Base-by-base conservation (phyloP, 192 early-diverging fungal species). In the Dissophora ornata region DNA sequence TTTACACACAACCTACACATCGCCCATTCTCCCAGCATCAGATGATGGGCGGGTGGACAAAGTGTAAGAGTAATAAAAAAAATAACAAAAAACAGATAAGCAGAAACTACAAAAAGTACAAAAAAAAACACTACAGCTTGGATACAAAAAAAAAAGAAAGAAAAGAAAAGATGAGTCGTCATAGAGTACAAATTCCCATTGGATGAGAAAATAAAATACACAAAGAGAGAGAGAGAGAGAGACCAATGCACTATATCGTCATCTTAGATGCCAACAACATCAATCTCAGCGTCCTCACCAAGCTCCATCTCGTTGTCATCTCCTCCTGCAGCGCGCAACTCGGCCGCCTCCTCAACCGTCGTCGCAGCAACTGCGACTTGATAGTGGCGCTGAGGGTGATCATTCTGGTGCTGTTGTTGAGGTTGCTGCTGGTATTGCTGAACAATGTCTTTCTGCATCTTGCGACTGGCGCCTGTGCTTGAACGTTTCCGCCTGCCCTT, bases 201-300 rank as follows among this genome's bases (percentile, higher is more conserved):
- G 38, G 24, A 41, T 10, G 38, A 34, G 34, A 25, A 38, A 38
- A 13, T 38, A 38, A 38, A 49, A 32, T 44, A 29, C 32, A 64
- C 11, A 18, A 34, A 33, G 29, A 47, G n/a, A 55, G 38, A 45
- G 34, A 26, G 51, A 60, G n/a, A 25, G 29, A 26, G 15, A 59
- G 25, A 42, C 4, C 1, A 29, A 3, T 24, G 42, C 29, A 12
- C 19, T 4, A 36, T 8, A 13, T 19, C 34, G 50, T 30, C 16
- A 13, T 4, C 15, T 59, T 64, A 77, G 59, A 71, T 63, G 25
- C 73, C 73, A 13, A 77, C 64, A 13, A 77, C 33, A 26, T 77
- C 73, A 51, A 77, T 77, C 59, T 77, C 73, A 16, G 55, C 57
- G 46, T 77, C 73, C 34, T 77, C 73, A 25, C 73, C 65, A 56